A percentile compares a stretch with the other conserved stretches of the same genome.
These are phyloP conservation scores for Rhizopogon vinicolor DNA, from an alignment of 768 basidiomycete genomes.

Conservation along the genomic window DNA sequence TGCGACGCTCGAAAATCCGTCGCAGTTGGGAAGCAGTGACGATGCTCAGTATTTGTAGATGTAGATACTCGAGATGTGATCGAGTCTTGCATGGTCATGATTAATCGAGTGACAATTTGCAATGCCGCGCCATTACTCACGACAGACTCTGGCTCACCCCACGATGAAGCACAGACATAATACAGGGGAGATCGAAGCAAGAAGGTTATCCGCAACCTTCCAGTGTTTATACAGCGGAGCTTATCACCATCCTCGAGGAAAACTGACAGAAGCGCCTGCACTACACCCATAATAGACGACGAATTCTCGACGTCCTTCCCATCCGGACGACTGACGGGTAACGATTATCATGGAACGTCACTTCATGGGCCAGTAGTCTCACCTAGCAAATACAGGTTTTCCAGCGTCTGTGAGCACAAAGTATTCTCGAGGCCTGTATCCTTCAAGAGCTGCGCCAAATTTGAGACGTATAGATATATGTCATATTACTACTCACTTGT, in stretches of 20 bases:
- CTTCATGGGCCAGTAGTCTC: constrained; percentile 11
- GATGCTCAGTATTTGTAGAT: constrained; percentile 89
- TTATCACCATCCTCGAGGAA: constrained; percentile 92
- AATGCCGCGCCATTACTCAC: constrained; percentile 45
- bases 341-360: background rate
- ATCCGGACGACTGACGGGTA: constrained; percentile 39
- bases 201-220: constrained; percentile 80
- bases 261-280: constrained; percentile 94
- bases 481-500: constrained; percentile 27
- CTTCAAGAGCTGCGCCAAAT: background rate
- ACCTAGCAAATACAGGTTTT: constrained; percentile 96
- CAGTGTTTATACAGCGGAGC: constrained; percentile 78
- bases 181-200: constrained; percentile 85
- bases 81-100: constrained; percentile 73
- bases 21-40: constrained; percentile 82
- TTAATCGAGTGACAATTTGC: background rate
- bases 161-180: constrained; percentile 85
- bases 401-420: constrained; percentile 94
- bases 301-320: constrained; percentile 59
- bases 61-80: constrained; percentile 90
- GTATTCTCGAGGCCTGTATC: constrained; percentile 62
- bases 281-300: constrained; percentile 82
- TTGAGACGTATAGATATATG: background rate
- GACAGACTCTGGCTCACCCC: constrained; percentile 95
- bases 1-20: constrained; percentile 81